Evolutionary conservation across 495 filamentous ascomycete genomes (phyloP), one percentile per base, ranked within the genome.

Genomic region (Neurospora pannonica): DNA sequence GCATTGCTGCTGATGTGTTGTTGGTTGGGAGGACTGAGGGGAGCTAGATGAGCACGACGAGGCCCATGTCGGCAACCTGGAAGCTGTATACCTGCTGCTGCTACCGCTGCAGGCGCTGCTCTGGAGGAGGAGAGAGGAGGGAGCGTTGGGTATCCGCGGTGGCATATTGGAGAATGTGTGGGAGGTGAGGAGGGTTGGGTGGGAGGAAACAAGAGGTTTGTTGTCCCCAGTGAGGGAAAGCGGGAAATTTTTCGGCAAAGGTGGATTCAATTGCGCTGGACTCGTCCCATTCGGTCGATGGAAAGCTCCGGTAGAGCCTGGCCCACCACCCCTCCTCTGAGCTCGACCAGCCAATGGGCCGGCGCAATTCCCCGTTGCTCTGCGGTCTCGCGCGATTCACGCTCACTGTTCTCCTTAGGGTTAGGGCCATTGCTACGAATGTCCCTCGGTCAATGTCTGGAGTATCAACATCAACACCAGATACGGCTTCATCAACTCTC

Each of bases 131-230:
- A 67, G 54, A 34, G 54, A 67, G 54, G 54, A 67, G 28, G 54
- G 54, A 67, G 54, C 28, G 31, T 67, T 67, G 13, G 54, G 74
- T 79, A 80, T 75, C 77, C 79, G 80, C 38, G 80, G 79, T 31
- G 80, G 79, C 80, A 81, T 81, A 40, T 69, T 69, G 38, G 71
- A 38, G 70, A 75, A 71, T 71, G 36, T 70, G 72, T 36, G 72
- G 40, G 74, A 43, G 40, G 38, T 74, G 67, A 72, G 38, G 60
- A 48, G 72, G 37, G 73, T 71, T 42, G 75, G 21, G 62, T 39
- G 72, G 74, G 62, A 34, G 73, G 38, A 48, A 67, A 60, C 48
- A 67, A 67, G 54, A 67, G 24, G 54, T 67, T 28, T 67, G 54
- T 67, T 67, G 54, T 67, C 54, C 54, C 54, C 54, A 67, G 54